Evolutionary conservation across 495 filamentous ascomycete genomes (phyloP).

Genomic region (Hypoxylon trugodes): DNA sequence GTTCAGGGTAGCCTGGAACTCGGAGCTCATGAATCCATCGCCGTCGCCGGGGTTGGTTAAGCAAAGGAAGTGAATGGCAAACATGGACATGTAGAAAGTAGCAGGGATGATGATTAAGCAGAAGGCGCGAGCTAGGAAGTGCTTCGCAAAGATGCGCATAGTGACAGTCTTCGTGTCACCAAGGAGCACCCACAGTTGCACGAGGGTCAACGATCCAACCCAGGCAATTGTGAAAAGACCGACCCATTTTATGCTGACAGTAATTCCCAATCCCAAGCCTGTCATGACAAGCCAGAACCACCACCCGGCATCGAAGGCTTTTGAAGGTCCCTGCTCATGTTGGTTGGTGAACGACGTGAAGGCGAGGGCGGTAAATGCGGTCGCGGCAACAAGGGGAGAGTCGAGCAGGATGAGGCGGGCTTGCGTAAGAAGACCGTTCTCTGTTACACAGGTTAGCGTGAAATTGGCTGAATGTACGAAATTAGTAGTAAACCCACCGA

Average conservation of each 20-base stretch:
- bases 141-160: conserved; percentile 89
- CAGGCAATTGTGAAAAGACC: conserved; percentile 98
- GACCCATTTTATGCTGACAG: conserved; percentile 98
- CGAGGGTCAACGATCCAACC: conserved; percentile 88
- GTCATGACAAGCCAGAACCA: conserved; percentile 97
- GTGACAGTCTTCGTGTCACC: conserved; percentile 87
- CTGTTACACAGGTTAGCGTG: conserved; percentile 53
- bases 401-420: conserved; percentile 95
- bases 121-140: conserved; percentile 90
- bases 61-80: conserved; percentile 93
- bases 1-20: conserved; percentile 97
- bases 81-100: conserved; percentile 93
- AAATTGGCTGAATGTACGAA: conserved; percentile 21
- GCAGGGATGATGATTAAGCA: conserved; percentile 91
- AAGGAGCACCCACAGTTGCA: conserved; percentile 94
- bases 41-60: conserved; percentile 94
- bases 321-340: conserved; percentile 87
- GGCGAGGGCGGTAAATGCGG: conserved; percentile 87
- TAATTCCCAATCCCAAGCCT: conserved; percentile 87
- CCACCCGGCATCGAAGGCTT: conserved; percentile 89
- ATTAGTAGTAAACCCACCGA: conserved; percentile 66
- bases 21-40: conserved; percentile 99
- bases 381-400: conserved; percentile 92
- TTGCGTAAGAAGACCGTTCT: conserved; percentile 94
- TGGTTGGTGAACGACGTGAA: conserved; percentile 97